phyloP scores from a whole-genome alignment of 2,329 filamentous ascomycete genomes.

The Geosmithia morbida region DNA sequence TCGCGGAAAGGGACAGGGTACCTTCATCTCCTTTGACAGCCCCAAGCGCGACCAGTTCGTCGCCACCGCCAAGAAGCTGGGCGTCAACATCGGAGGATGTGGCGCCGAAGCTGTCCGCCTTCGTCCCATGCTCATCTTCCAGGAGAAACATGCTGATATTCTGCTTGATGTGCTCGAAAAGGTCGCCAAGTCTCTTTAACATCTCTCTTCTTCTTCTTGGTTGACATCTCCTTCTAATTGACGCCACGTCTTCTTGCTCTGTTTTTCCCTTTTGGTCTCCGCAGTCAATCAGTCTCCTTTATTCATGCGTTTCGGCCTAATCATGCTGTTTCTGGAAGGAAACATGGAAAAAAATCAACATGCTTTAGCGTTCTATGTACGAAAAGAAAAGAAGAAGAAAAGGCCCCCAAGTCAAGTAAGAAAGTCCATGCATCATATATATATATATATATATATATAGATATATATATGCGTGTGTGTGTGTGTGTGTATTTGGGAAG shows the following conservation, averaged over 20 bases:
- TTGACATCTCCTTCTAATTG: neutral
- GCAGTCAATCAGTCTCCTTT: too few species aligned
- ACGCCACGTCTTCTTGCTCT: too few species aligned
- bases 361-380: too few species aligned
- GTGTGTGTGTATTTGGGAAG: too few species aligned
- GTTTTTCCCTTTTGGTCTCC: neutral
- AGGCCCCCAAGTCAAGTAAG: too few species aligned
- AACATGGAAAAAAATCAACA: too few species aligned
- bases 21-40: slow-evolving; percentile 86
- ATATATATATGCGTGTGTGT: too few species aligned
- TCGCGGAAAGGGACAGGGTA: slow-evolving; percentile 75
- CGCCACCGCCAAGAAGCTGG: slow-evolving; percentile 61
- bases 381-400: too few species aligned
- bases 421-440: too few species aligned
- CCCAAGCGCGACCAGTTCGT: slow-evolving; percentile 69
- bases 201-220: neutral
- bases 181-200: slow-evolving; percentile 35
- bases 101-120: slow-evolving; percentile 64
- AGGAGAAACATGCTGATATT: slow-evolving; percentile 81
- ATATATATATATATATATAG: too few species aligned
- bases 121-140: slow-evolving; percentile 83
- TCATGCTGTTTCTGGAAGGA: too few species aligned
- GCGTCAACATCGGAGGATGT: slow-evolving; percentile 77
- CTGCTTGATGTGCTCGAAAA: slow-evolving; percentile 68
- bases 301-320: neutral